These are phyloP conservation scores for Yamadazyma membranifaciens DNA, from an alignment of 1,139 yeast genomes.

Conservation along the genomic window DNA sequence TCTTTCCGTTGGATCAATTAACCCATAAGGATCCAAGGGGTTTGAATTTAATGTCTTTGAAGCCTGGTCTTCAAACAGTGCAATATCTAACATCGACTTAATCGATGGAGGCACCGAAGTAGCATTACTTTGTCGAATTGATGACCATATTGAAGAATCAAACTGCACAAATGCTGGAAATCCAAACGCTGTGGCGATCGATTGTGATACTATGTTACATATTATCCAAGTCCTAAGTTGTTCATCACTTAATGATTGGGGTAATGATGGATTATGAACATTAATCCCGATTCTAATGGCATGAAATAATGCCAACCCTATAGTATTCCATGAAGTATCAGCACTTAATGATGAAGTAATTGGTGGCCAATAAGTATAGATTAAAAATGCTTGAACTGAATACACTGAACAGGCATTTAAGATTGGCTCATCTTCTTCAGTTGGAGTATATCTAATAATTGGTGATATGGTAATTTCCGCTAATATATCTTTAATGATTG, in stretches of 20 bases:
- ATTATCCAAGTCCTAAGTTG: slow-evolving; percentile 91
- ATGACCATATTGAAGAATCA: slow-evolving; percentile 66
- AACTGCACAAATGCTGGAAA: slow-evolving; percentile 90
- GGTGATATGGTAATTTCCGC: slow-evolving; percentile 91
- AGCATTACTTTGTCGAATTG: slow-evolving; percentile 35
- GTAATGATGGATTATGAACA: slow-evolving; percentile 38
- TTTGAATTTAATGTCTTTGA: slow-evolving; percentile 75
- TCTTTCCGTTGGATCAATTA: slow-evolving; percentile 66
- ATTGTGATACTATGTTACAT: slow-evolving; percentile 86
- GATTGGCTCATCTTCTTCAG: slow-evolving; percentile 73
- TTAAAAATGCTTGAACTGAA: slow-evolving; percentile 87
- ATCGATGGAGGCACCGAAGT: slow-evolving; percentile 59
- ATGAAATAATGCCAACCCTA: slow-evolving; percentile 87
- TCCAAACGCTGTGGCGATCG: slow-evolving; percentile 89
- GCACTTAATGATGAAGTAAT: slow-evolving; percentile 91
- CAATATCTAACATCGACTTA: slow-evolving; percentile 75
- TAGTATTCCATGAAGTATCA: slow-evolving; percentile 92
- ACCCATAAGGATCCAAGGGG: slow-evolving; percentile 64
- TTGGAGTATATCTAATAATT: slow-evolving; percentile 76
- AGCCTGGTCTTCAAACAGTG: slow-evolving; percentile 82
- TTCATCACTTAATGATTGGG: slow-evolving; percentile 55
- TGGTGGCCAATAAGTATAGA: slow-evolving; percentile 95
- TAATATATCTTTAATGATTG: slow-evolving; percentile 68
- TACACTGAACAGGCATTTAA: slow-evolving; percentile 90
- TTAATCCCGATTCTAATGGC: slow-evolving; percentile 91